Evolutionary conservation across 2,329 filamentous ascomycete genomes (phyloP).

Genomic region (Tolypocladium cylindrosporum): DNA sequence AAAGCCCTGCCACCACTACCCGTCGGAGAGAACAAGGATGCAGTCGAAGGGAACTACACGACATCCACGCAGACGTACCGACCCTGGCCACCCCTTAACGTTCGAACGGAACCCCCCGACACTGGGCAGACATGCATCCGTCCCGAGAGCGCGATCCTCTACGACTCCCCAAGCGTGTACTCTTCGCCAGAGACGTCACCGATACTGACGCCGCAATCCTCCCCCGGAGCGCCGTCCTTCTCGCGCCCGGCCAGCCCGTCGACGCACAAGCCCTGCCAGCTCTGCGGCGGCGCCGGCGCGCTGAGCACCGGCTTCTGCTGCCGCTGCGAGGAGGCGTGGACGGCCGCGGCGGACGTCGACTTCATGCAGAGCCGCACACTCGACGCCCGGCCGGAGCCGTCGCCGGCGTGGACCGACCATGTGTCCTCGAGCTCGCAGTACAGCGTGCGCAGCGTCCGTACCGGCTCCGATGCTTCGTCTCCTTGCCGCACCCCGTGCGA

Average conservation of each 20-base stretch:
- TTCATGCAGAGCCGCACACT: neutral
- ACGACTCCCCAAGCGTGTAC: neutral
- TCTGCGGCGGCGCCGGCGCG: neutral
- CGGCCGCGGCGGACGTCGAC: neutral
- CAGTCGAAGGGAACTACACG: neutral
- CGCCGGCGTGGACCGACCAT: neutral
- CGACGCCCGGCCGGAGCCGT: neutral
- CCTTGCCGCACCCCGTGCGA: neutral
- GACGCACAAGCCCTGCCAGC: neutral
- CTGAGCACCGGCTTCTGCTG: neutral
- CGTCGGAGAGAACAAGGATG: neutral
- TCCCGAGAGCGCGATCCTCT: neutral
- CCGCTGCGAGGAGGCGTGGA: neutral
- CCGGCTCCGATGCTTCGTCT: neutral
- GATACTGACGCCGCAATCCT: neutral
- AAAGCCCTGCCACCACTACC: neutral
- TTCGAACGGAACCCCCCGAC: no score
- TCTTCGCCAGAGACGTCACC: neutral
- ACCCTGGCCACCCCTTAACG: neutral
- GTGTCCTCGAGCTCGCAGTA: neutral
- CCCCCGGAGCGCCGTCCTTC: neutral
- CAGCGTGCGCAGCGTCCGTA: neutral
- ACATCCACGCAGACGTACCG: neutral
- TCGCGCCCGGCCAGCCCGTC: neutral
- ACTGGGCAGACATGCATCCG: neutral